Base-by-base conservation (phyloP, 306 rosid species). In the Dalbergia cochinchinensis region DNA sequence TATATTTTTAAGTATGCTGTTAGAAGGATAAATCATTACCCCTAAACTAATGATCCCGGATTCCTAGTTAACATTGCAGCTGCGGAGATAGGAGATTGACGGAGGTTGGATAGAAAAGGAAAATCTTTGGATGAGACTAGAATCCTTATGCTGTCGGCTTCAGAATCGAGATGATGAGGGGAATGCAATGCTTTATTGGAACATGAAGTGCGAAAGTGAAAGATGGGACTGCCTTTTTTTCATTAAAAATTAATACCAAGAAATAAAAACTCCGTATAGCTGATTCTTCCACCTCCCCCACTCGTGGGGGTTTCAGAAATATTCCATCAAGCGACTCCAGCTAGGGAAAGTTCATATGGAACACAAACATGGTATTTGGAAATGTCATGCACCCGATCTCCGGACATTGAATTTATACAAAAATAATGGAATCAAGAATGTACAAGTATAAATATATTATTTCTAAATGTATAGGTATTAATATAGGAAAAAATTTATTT, bases 61-160 rank as follows among this genome's bases (percentile, higher is more conserved):
- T 26, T 26, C 31, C 31, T 26, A 1, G 31, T 26, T 4, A 37
- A 37, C 7, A 37, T 37, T 37, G 41, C 7, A 37, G 41, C 41
- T 4, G 7, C 41, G 5, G 7, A 37, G 7, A 37, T 37, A 37
- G 41, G 7, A 37, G 7, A 26, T 2, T 37, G 41, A 37, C 7
- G 47, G 33, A 20, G 67, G 75, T 60, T 65, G 33, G 62, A n/a
- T 44, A 45, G 70, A 51, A 66, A 65, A 81, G 77, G 71, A 42
- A 67, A 69, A 85, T 81, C 85, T 73, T 78, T 66, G 65, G 88
- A 81, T 2, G 75, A 61, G 81, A 85, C 85, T 18, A 45, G 69
- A 15, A 71, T 72, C 69, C 62, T 48, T 74, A 42, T 53, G 42
- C 64, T 72, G 79, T 85, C 78, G 60, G 78, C 69, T 34, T 73